Percentiles rank a stretch among this genome's conserved stretches.
Conservation (phyloP, 2,329 filamentous ascomycete species). For the Calonectria naviculata region DNA sequence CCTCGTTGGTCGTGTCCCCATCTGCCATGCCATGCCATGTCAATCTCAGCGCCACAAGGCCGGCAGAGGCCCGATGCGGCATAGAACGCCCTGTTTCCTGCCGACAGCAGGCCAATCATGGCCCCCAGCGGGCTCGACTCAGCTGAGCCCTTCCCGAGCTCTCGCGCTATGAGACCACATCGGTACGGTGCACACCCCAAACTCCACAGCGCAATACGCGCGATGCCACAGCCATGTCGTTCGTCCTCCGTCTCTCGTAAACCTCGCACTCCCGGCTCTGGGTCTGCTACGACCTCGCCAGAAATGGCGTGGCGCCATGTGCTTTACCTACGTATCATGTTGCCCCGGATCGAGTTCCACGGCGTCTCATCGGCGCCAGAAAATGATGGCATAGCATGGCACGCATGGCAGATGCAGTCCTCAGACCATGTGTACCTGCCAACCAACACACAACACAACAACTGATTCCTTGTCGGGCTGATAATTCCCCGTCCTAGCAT, state of each 20-base stretch:
- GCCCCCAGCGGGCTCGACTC: constrained; percentile 24
- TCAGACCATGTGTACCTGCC: constrained; percentile 10
- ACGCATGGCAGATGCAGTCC: constrained; percentile 8
- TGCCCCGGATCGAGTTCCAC: constrained; percentile 3
- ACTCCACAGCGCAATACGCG: not conserved
- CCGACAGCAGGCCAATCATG: constrained; percentile 30
- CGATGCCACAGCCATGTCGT: constrained; percentile 14
- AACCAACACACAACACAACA: not conserved
- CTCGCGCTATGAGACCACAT: constrained; percentile 24
- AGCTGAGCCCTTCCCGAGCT: constrained; percentile 35
- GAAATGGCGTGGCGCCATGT: not conserved
- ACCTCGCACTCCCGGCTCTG: not conserved
- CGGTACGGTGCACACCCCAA: not conserved
- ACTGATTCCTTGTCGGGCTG: constrained; percentile 7
- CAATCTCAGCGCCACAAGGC: constrained; percentile 21
- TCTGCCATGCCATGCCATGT: constrained; percentile 16
- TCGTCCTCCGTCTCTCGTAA: not conserved
- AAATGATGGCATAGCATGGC: not conserved
- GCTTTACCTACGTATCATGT: not conserved
- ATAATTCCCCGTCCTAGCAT: not conserved
- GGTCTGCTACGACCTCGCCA: not conserved
- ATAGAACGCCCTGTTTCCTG: constrained; percentile 27
- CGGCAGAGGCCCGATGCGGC: constrained; percentile 25
- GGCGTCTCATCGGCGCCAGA: constrained; percentile 1
- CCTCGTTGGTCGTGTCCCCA: constrained; percentile 10